Percentiles rank a stretch among this genome's conserved stretches.
Conservation (phyloP, 2,329 filamentous ascomycete genomes). For the Macrophomina tecta region DNA sequence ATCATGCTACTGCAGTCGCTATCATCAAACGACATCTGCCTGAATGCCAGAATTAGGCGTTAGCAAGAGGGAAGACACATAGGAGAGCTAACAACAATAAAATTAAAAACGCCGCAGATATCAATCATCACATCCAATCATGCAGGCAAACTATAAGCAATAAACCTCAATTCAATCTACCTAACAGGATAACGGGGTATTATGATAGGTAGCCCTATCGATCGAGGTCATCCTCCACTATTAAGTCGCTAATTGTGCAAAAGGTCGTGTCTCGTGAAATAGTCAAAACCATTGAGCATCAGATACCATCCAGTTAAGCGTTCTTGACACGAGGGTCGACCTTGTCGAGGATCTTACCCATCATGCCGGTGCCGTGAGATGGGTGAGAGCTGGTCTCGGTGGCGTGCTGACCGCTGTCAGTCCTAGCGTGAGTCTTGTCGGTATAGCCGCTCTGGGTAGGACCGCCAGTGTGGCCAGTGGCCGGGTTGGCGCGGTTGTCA, state of each 20-base stretch:
- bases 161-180: too few species aligned
- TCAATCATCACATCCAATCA: too few species aligned
- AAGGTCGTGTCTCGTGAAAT: neutral
- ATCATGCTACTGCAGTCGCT: too few species aligned
- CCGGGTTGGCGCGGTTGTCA: slow-evolving; percentile 17
- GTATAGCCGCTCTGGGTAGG: neutral
- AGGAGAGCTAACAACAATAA: too few species aligned
- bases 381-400: slow-evolving; percentile 6
- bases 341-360: slow-evolving; percentile 25
- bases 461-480: slow-evolving; percentile 1
- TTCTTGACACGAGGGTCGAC: slow-evolving; percentile 28
- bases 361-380: slow-evolving; percentile 5
- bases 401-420: neutral
- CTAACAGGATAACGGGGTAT: too few species aligned
- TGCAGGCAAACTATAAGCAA: too few species aligned
- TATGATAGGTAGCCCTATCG: too few species aligned
- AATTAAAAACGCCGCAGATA: too few species aligned
- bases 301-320: neutral
- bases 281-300: neutral
- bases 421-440: neutral
- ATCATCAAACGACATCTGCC: too few species aligned
- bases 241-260: neutral
- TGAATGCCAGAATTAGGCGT: too few species aligned
- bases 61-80: too few species aligned
- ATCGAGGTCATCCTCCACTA: neutral